A percentile compares a stretch with the other conserved stretches of the same genome.
Conservation (phyloP, 2,329 filamentous ascomycete genomes). For the Scytalidium lignicola region DNA sequence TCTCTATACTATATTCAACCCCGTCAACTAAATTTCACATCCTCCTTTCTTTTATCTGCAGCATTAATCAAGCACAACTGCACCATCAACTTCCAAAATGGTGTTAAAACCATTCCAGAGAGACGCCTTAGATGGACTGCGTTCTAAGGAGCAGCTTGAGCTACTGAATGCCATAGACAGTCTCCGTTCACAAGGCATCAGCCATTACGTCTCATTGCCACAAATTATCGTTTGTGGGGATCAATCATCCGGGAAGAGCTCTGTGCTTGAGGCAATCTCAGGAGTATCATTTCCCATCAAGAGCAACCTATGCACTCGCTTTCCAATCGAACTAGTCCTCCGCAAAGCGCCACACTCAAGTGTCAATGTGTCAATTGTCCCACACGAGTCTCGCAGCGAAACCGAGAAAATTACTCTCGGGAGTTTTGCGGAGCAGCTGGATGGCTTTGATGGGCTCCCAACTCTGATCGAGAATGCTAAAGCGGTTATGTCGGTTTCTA, state of each 20-base stretch:
- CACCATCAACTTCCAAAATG: too few species aligned
- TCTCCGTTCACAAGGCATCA: constrained; percentile 23
- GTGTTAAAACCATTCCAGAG: constrained; percentile 9
- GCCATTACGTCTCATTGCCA: constrained; percentile 22
- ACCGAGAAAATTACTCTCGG: constrained; percentile 10
- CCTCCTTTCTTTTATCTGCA: too few species aligned
- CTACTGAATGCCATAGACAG: constrained; percentile 21
- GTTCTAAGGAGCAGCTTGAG: constrained; percentile 18
- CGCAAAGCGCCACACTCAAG: constrained; percentile 11
- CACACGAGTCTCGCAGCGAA: constrained; percentile 10
- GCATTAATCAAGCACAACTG: too few species aligned
- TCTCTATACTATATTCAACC: too few species aligned
- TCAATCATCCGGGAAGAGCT: constrained; percentile 34
- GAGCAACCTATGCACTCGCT: constrained; percentile 36
- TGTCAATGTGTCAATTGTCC: constrained; percentile 15
- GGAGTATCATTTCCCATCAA: constrained; percentile 34
- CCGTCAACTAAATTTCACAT: too few species aligned
- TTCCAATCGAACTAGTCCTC: constrained; percentile 37
- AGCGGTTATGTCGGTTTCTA: constrained; percentile 9
- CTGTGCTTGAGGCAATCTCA: constrained; percentile 30
- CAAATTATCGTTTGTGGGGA: constrained; percentile 34
- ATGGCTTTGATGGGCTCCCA: constrained; percentile 13
- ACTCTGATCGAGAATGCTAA: constrained; percentile 18
- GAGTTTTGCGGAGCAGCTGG: constrained; percentile 14
- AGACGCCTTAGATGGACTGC: constrained; percentile 12